A percentile compares a stretch with the other conserved stretches of the same genome.
phyloP scores from a whole-genome alignment of 371 early-diverging fungal species.

The Dentiscutata heterogama region DNA sequence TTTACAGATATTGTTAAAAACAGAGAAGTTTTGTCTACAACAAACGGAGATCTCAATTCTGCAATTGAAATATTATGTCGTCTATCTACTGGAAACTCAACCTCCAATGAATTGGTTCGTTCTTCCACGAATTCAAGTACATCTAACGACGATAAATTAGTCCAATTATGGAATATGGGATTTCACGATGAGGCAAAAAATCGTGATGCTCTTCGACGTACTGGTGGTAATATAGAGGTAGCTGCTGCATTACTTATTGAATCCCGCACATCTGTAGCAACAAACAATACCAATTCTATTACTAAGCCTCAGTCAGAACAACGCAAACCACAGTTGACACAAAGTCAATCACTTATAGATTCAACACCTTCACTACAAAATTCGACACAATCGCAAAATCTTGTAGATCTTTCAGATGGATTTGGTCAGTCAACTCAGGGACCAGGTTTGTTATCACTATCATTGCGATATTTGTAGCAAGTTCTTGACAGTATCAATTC shows the following conservation, averaged over 20 bases:
- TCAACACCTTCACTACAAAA: slow-evolving; percentile 17
- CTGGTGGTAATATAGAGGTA: slow-evolving; percentile 47
- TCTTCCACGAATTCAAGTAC: background rate
- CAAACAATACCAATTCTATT: background rate
- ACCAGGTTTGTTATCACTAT: background rate
- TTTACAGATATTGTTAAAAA: slow-evolving; percentile 45
- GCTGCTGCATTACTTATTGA: slow-evolving; percentile 44
- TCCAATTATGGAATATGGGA: slow-evolving; percentile 46
- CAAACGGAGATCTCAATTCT: slow-evolving; percentile 46
- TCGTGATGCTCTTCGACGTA: slow-evolving; percentile 37
- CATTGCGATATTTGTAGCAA: background rate
- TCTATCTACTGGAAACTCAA: slow-evolving; percentile 1
- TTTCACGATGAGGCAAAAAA: slow-evolving; percentile 46
- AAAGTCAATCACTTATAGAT: slow-evolving; percentile 18
- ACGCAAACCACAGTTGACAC: slow-evolving; percentile 29
- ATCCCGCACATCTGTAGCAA: background rate
- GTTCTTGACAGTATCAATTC: too few species aligned
- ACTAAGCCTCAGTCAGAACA: slow-evolving; percentile 5
- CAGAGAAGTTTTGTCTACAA: slow-evolving; percentile 38
- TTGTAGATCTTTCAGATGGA: background rate
- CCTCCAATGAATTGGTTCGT: background rate
- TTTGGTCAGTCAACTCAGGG: background rate
- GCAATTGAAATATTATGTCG: slow-evolving; percentile 45
- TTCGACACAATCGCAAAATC: background rate
- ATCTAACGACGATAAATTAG: slow-evolving; percentile 30